phyloP scores from a whole-genome alignment of 352 stramenopile species.

The Phytopythium sindhum region DNA sequence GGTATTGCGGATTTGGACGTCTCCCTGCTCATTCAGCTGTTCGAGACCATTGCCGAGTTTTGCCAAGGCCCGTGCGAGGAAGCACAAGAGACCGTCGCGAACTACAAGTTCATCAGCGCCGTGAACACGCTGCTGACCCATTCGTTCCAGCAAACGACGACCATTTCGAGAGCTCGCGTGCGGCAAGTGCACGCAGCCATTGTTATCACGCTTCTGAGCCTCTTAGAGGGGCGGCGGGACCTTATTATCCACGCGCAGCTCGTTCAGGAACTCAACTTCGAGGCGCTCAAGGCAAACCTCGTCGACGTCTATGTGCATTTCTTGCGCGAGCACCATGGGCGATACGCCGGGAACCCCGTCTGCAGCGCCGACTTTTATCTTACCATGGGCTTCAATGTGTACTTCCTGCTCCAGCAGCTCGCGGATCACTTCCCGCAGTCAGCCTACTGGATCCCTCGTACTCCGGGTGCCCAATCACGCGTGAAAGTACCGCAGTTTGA shows the following conservation, averaged over 20 bases:
- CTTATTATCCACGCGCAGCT: constrained; percentile 56
- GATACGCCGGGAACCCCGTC: constrained; percentile 50
- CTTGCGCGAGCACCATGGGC: constrained; percentile 20
- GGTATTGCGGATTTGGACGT: constrained; percentile 46
- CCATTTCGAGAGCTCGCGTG: constrained; percentile 6
- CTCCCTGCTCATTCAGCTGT: constrained; percentile 58
- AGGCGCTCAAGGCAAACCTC: constrained; percentile 59
- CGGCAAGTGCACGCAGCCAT: constrained; percentile 48
- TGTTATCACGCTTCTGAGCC: constrained; percentile 55
- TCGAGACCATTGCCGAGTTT: constrained; percentile 76
- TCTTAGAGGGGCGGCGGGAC: constrained; percentile 64
- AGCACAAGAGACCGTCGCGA: constrained; percentile 67
- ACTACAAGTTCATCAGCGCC: constrained; percentile 74
- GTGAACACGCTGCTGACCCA: constrained; percentile 69
- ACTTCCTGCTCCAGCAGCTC: constrained; percentile 67
- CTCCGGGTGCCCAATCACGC: background rate
- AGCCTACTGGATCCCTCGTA: constrained; percentile 38
- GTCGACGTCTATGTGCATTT: constrained; percentile 60
- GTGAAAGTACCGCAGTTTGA: background rate
- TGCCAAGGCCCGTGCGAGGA: constrained; percentile 74
- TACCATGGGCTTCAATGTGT: constrained; percentile 77
- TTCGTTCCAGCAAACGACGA: constrained; percentile 28
- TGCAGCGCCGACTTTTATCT: constrained; percentile 70
- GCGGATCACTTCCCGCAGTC: constrained; percentile 40
- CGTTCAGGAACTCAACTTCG: constrained; percentile 71